A percentile compares a stretch with the other conserved stretches of the same genome.
Conservation (phyloP, 345 rosid genomes). For the Adansonia digitata region DNA sequence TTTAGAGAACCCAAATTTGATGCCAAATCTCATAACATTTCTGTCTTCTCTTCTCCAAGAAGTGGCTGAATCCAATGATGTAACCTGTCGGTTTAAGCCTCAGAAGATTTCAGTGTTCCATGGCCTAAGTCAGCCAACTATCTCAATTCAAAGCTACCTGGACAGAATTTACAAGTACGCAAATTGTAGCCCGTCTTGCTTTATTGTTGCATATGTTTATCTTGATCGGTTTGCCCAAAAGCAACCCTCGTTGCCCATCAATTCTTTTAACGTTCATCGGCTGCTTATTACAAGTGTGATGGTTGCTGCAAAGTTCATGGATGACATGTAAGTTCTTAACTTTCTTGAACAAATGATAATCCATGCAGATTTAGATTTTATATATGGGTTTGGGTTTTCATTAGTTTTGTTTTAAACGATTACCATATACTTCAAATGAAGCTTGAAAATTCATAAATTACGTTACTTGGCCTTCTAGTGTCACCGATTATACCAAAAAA, state of each 20-base stretch:
- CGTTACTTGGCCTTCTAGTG: slow-evolving; percentile 6
- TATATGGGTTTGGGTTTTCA: not conserved
- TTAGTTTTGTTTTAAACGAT: not conserved
- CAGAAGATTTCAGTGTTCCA: slow-evolving; percentile 67
- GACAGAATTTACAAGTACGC: slow-evolving; percentile 86
- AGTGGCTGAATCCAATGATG: slow-evolving; percentile 72
- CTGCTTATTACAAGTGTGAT: slow-evolving; percentile 83
- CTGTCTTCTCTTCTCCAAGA: slow-evolving; percentile 75
- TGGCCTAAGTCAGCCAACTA: slow-evolving; percentile 67
- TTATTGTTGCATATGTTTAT: slow-evolving; percentile 81
- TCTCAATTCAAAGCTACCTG: slow-evolving; percentile 68
- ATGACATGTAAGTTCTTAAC: slow-evolving; percentile 65
- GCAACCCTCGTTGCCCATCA: slow-evolving; percentile 73
- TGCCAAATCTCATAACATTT: slow-evolving; percentile 60
- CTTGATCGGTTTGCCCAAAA: slow-evolving; percentile 72
- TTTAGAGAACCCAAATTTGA: slow-evolving; percentile 54
- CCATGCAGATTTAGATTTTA: not conserved
- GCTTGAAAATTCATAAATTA: not conserved
- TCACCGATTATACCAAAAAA: not conserved
- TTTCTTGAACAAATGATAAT: not conserved
- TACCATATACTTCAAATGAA: not conserved
- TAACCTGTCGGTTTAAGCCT: slow-evolving; percentile 24
- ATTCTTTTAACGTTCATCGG: slow-evolving; percentile 84
- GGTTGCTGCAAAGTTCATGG: slow-evolving; percentile 90
- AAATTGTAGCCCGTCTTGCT: slow-evolving; percentile 85